phyloP scores from a whole-genome alignment of 1,139 yeast species.

The Blastobotrys apis region DNA sequence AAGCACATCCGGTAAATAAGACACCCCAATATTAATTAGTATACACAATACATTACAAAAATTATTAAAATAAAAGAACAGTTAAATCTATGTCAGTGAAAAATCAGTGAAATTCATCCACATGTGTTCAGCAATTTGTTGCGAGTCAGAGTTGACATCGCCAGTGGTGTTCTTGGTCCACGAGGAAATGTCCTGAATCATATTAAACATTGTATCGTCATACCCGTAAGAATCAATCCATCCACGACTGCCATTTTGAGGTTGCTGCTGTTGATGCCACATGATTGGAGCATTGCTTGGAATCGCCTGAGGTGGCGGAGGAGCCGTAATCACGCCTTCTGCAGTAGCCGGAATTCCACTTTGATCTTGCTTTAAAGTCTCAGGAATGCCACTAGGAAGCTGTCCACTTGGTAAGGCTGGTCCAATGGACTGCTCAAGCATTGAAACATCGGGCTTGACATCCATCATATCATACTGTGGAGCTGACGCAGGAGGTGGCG shows the following conservation, averaged over 20 bases:
- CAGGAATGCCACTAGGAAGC: too few species aligned
- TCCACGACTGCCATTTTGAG: constrained; percentile 14
- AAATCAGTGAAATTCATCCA: constrained; percentile 25
- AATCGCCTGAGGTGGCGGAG: not conserved
- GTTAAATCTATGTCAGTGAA: constrained; percentile 16
- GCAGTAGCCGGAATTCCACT: not conserved
- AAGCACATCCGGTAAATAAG: too few species aligned
- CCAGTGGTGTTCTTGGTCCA: constrained; percentile 43
- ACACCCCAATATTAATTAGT: too few species aligned
- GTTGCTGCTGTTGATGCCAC: constrained; percentile 3
- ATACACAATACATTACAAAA: too few species aligned
- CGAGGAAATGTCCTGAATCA: constrained; percentile 58
- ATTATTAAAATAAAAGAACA: too few species aligned
- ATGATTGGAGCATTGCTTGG: not conserved
- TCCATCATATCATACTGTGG: not conserved
- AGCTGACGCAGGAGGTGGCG: not conserved
- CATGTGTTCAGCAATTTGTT: constrained; percentile 22
- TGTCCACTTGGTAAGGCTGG: not conserved
- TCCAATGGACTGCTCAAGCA: not conserved
- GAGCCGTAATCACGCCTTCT: not conserved
- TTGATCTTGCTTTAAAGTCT: not conserved
- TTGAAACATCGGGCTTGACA: constrained; percentile 3
- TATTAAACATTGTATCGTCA: constrained; percentile 45
- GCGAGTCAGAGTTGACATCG: constrained; percentile 15
- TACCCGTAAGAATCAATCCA: constrained; percentile 43